phyloP scores from a whole-genome alignment of 257 asterid species.

The Buddleja alternifolia region DNA sequence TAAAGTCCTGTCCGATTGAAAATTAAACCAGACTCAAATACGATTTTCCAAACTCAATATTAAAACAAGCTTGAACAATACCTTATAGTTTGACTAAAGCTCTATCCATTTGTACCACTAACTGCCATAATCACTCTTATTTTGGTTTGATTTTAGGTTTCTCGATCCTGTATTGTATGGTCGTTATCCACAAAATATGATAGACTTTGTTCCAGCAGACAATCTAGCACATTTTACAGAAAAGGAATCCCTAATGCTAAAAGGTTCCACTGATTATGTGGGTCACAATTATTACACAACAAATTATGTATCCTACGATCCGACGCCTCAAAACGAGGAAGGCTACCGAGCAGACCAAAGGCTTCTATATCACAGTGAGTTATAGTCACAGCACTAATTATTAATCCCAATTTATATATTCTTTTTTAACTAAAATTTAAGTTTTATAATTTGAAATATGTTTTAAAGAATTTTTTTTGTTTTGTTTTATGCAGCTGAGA shows the following conservation, averaged over 20 bases:
- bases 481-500: not conserved
- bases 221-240: slow-evolving; percentile 21
- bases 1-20: no score
- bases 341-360: slow-evolving; percentile 27
- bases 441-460: no score
- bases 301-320: slow-evolving; percentile 15
- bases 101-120: no score
- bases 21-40: no score
- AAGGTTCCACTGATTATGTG: slow-evolving; percentile 28
- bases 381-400: no score
- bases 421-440: no score
- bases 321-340: not conserved
- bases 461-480: not conserved
- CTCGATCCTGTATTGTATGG: slow-evolving; percentile 30
- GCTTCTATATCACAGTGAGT: not conserved
- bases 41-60: no score
- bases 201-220: slow-evolving; percentile 8
- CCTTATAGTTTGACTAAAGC: no score
- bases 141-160: slow-evolving; percentile 28
- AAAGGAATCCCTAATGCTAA: not conserved
- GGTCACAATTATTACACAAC: slow-evolving; percentile 39
- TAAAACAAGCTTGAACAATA: no score
- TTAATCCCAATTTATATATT: no score
- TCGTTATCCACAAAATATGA: no score
- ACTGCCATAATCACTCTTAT: no score